Percentiles rank a stretch among this genome's conserved stretches.
Conservation (phyloP, 345 rosid genomes). For the Citrus sinensis region DVS_A1.0 CM039167.1:3225501-3226000, state of each 20-base stretch:
- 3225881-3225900: background rate
- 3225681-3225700: background rate
- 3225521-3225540: background rate
- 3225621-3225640: background rate
- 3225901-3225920: background rate
- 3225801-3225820: background rate
- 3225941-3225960: background rate
- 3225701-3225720: background rate
- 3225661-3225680: background rate
- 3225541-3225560: background rate
- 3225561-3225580: background rate
- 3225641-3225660: background rate
- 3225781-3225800: background rate
- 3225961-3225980: background rate
- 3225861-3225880: too few relatives aligned
- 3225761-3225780: conserved; percentile 4
- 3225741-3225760: background rate
- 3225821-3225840: background rate
- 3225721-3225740: background rate
- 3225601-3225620: background rate
- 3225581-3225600: background rate
- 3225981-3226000: conserved; percentile 98
- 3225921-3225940: background rate
- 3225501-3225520: too few relatives aligned
- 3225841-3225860: background rate